Evolutionary conservation across 2,329 filamentous ascomycete genomes (phyloP), one percentile per base, ranked within the genome.

Genomic region (Alternaria sp.): DNA sequence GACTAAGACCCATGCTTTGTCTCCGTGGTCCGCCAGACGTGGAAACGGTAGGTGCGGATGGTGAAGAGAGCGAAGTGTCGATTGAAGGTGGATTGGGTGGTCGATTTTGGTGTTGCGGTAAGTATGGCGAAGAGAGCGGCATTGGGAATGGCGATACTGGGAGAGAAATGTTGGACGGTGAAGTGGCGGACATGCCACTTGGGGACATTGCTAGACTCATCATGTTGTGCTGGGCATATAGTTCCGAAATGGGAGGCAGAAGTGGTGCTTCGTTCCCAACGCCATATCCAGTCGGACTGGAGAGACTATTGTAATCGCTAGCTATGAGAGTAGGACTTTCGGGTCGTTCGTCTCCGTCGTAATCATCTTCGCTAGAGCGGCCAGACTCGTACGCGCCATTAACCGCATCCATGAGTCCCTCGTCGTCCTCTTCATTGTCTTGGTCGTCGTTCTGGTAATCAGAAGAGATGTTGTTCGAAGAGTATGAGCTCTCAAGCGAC

Each of bases 301-400:
- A 70, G 4, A 77, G 53, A 11, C 65, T 67, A 44, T 73, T 71
- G 59, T 75, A 73, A 41, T 78, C 71, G 57, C 68, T 73, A 4
- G 66, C 69, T 12, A 67, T 77, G 2, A 77, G 65, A 1, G 75
- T 78, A 10, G 72, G 75, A 55, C 73, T 76, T 48, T 76, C 76
- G 8, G 66, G 63, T 12, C 65, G 56, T 6, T 70, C 66, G 12
- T 68, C 65, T n/a, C 49, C 57, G n/a, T 62, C 55, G 14, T 57
- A 62, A 5, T 63, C 55, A 3, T 65, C 59, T 11, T 62, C 55
- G 22, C 64, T 62, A 16, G 63, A 67, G 10, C 63, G 49, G 1
- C 67, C 66, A 16, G 73, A 71, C 14, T 69, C 66, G 34, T 68
- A 65, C n/a, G 65, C 57, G 14, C 64, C 68, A 52, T 78, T 74